These are phyloP conservation scores for Cajanus cajan DNA, from an alignment of 306 rosid genomes.

Conservation along the genomic window DNA sequence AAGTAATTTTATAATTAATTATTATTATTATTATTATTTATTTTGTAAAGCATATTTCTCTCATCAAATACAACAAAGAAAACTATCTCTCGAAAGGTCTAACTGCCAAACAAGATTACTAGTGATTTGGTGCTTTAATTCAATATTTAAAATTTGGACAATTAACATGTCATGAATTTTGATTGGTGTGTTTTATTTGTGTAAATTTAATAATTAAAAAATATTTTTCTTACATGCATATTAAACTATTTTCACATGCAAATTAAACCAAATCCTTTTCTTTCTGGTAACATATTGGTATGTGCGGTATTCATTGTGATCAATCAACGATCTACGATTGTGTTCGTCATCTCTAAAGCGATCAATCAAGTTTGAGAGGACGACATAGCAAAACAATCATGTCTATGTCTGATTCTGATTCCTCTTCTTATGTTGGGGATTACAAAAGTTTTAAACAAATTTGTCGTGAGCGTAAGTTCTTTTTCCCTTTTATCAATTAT, in stretches of 20 bases:
- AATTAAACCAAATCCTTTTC: background rate
- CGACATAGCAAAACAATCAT: slow-evolving; percentile 23
- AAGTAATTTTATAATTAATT: background rate
- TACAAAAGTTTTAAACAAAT: slow-evolving; percentile 39
- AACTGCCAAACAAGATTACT: background rate
- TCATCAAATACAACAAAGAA: background rate
- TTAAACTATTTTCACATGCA: background rate
- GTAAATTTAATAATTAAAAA: background rate
- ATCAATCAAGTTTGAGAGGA: slow-evolving; percentile 14
- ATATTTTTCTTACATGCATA: background rate
- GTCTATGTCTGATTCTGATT: slow-evolving; percentile 52
- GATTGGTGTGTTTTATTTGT: background rate
- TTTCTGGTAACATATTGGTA: background rate
- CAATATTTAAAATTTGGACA: background rate
- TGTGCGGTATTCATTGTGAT: background rate
- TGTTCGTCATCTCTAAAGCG: slow-evolving; percentile 24
- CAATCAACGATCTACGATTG: slow-evolving; percentile 19
- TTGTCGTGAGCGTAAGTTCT: slow-evolving; percentile 46
- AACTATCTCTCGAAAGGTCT: background rate
- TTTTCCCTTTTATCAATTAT: background rate
- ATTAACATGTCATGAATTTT: slow-evolving; percentile 19
- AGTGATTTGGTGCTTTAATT: background rate
- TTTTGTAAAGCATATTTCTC: background rate
- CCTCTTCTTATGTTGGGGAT: slow-evolving; percentile 38
- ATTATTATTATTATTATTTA: no score